Percentiles rank a stretch among this genome's conserved stretches.
phyloP scores from a whole-genome alignment of 2,329 filamentous ascomycete genomes.

The Monosporascus sp. region DNA sequence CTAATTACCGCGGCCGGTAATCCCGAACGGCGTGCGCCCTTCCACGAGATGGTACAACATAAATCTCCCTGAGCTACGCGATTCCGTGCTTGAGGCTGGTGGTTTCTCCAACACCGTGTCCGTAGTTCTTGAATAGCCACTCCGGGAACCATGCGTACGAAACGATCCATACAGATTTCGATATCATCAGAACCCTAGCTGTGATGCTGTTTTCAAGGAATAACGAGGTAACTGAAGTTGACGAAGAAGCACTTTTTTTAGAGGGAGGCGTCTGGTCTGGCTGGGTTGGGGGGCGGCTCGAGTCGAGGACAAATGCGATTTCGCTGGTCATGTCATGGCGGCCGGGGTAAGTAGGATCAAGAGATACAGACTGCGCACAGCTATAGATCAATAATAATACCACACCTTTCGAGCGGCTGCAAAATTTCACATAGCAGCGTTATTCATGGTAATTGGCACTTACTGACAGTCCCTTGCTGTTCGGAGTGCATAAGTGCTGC shows the following conservation, averaged over 20 bases:
- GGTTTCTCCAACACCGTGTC: too few relatives aligned
- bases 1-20: slow-evolving; percentile 33
- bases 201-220: neutral
- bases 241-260: neutral
- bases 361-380: neutral
- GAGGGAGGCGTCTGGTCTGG: neutral
- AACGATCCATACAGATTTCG: neutral
- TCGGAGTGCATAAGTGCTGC: too few relatives aligned
- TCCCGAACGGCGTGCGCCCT: slow-evolving; percentile 31
- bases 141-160: neutral
- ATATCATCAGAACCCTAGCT: neutral
- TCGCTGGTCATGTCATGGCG: neutral
- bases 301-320: neutral
- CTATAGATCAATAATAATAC: neutral
- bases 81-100: too few relatives aligned
- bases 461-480: too few relatives aligned
- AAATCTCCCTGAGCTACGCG: too few relatives aligned
- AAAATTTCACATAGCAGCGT: neutral
- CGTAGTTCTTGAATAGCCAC: neutral
- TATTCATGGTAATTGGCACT: too few relatives aligned
- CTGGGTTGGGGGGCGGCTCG: neutral
- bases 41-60: too few relatives aligned
- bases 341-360: neutral
- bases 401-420: neutral
- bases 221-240: neutral